Base-by-base conservation (phyloP, 1,284 basidiomycete genomes). In the Melanopsichium pennsylvanicum region DNA sequence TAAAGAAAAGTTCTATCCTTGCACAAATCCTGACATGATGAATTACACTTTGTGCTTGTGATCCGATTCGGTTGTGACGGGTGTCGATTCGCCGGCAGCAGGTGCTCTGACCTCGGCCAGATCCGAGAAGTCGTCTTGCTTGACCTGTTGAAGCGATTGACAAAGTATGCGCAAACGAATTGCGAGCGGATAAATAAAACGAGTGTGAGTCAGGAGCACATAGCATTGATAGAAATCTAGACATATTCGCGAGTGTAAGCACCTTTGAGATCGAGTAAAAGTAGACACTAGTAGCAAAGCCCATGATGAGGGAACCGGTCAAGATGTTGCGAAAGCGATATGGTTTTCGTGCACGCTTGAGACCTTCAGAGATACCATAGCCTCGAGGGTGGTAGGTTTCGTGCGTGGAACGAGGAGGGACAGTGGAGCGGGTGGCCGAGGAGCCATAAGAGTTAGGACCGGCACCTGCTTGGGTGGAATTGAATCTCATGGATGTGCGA, bases 201-300 rank as follows among this genome's bases (percentile, higher is more conserved):
- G 27, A n/a, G 10, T 16, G n/a, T n/a, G n/a, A n/a, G n/a, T n/a
- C n/a, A n/a, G n/a, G n/a, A n/a, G n/a, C n/a, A n/a, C n/a, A n/a
- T n/a, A n/a, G n/a, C n/a, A n/a, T n/a, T n/a, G n/a, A n/a, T n/a
- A n/a, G n/a, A n/a, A n/a, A n/a, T n/a, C n/a, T n/a, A n/a, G n/a
- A n/a, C n/a, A n/a, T n/a, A n/a, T n/a, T n/a, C n/a, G n/a, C n/a
- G n/a, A n/a, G n/a, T n/a, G 13, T 2, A 58, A 58, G 4, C 29
- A 76, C 74, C 70, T 74, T 76, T 19, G 63, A 70, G 80, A 97
- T 94, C 13, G 93, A 94, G 83, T 97, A 97, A 9, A 87, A 86
- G 87, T 93, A 97, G 15, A 96, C 88, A 38, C 88, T 88, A n/a
- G 87, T 86, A 25, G 87, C 88, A 81, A 97, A 95, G 2, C 86